Conservation (phyloP, 495 filamentous ascomycete genomes). For the Xylaria grammica region DNA sequence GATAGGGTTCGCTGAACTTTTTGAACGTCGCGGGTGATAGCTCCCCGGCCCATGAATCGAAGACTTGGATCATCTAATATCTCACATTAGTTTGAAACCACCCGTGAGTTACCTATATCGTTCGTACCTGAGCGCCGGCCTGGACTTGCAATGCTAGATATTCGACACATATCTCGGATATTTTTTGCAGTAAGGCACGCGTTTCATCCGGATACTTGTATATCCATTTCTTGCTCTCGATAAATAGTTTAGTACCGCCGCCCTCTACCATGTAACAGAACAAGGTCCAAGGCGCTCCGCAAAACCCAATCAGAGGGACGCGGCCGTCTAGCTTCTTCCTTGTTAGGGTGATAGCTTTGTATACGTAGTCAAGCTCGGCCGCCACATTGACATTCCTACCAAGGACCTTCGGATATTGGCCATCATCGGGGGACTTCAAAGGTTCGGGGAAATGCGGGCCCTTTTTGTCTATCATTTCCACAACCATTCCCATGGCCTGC, state of each 20-base stretch:
- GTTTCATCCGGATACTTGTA: constrained; percentile 84
- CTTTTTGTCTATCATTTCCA: constrained; percentile 96
- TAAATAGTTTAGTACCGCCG: constrained; percentile 91
- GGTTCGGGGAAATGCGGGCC: constrained; percentile 93
- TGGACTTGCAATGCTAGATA: constrained; percentile 90
- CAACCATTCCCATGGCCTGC: constrained; percentile 94
- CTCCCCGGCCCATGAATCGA: constrained; percentile 98
- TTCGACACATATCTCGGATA: constrained; percentile 89
- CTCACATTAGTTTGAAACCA: neutral
- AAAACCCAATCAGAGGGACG: constrained; percentile 96
- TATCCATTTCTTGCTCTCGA: constrained; percentile 91
- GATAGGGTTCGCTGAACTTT: constrained; percentile 82
- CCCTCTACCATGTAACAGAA: constrained; percentile 99
- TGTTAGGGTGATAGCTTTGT: constrained; percentile 90
- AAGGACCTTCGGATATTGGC: constrained; percentile 80
- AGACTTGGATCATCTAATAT: constrained; percentile 86
- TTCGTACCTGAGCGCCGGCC: constrained; percentile 77
- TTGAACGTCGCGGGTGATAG: constrained; percentile 83
- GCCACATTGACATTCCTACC: constrained; percentile 79
- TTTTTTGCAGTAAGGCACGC: constrained; percentile 84
- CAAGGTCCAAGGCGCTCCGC: constrained; percentile 94
- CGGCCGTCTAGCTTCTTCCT: constrained; percentile 83
- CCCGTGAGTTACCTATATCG: constrained; percentile 2
- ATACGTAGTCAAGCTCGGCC: constrained; percentile 87
- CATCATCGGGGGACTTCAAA: constrained; percentile 74